A percentile compares a stretch with the other conserved stretches of the same genome.
Evolutionary conservation across 2,329 filamentous ascomycete genomes (phyloP).

Genomic region (Ambrosiella cleistominuta): DNA sequence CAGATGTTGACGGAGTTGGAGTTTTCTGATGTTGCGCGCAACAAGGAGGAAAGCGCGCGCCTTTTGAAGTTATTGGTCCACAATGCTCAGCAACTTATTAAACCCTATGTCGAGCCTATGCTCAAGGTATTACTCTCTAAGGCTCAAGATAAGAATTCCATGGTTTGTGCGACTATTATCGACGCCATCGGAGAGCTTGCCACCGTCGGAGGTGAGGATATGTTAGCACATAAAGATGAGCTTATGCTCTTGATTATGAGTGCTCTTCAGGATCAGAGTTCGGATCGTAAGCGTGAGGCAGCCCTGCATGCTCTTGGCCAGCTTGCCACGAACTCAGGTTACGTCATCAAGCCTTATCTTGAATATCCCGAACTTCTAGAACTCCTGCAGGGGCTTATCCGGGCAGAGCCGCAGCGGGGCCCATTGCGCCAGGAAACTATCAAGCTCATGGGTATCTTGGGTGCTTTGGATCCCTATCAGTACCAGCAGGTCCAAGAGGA

Average conservation of each 20-base stretch:
- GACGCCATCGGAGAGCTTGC: slow-evolving; percentile 89
- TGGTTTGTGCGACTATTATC: slow-evolving; percentile 86
- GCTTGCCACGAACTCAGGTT: slow-evolving; percentile 86
- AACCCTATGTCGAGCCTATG: slow-evolving; percentile 94
- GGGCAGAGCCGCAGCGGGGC: slow-evolving; percentile 70
- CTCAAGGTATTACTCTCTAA: slow-evolving; percentile 88
- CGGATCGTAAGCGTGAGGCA: slow-evolving; percentile 74
- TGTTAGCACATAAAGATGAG: slow-evolving; percentile 76
- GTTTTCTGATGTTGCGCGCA: slow-evolving; percentile 82
- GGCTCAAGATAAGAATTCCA: slow-evolving; percentile 65
- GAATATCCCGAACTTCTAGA: slow-evolving; percentile 90
- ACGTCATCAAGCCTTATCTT: slow-evolving; percentile 89
- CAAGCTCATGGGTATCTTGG: slow-evolving; percentile 86
- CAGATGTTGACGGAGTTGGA: slow-evolving; percentile 93
- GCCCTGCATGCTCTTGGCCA: slow-evolving; percentile 82
- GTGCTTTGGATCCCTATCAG: slow-evolving; percentile 88
- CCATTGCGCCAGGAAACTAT: slow-evolving; percentile 84
- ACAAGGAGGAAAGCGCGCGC: slow-evolving; percentile 92
- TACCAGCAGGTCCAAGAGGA: slow-evolving; percentile 84
- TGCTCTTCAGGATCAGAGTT: slow-evolving; percentile 84
- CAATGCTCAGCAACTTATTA: slow-evolving; percentile 82
- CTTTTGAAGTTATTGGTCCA: slow-evolving; percentile 82
- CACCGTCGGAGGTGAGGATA: slow-evolving; percentile 82
- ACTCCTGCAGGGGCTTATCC: slow-evolving; percentile 83
- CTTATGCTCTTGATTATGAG: slow-evolving; percentile 93